Base-by-base conservation (phyloP, 78 protist species). In the Polysphondylium violaceum region DNA sequence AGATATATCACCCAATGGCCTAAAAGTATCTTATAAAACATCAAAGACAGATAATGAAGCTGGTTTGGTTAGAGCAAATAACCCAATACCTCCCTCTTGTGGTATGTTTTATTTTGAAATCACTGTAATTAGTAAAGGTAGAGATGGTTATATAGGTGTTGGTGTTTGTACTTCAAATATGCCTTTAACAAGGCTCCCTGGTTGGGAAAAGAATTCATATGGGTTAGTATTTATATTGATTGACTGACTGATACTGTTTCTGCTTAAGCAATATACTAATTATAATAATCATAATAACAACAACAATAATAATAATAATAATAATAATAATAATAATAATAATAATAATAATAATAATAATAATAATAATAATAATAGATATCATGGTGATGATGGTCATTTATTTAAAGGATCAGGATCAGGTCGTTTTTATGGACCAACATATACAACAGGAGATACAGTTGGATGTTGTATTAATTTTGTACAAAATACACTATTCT, bases 301-400 rank as follows among this genome's bases (percentile, higher is more conserved):
- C n/a, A n/a, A n/a, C n/a, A n/a, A n/a, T n/a, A n/a, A n/a, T n/a
- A n/a, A n/a, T n/a, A n/a, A n/a, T n/a, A n/a, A n/a, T n/a, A n/a
- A n/a, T n/a, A n/a, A n/a, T n/a, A n/a, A n/a, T n/a, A n/a, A n/a
- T n/a, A n/a, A n/a, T n/a, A n/a, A n/a, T n/a, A n/a, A n/a, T n/a
- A n/a, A n/a, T n/a, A n/a, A n/a, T n/a, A n/a, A n/a, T n/a, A n/a
- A n/a, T n/a, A n/a, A n/a, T n/a, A n/a, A n/a, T n/a, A n/a, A n/a
- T n/a, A n/a, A n/a, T n/a, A n/a, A n/a, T 7, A 47, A 47, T 47
- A 14, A 47, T 14, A 47, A n/a, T 38, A 74, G 81, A n/a, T 95
- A 87, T 81, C 97, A 95, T 51, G 95, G 94, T 50, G 97, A 95
- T 50, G 97, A 95, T 55, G 97, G 97, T 16, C 35, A 77, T 76